Conservation (phyloP, 2,329 filamentous ascomycete genomes). For the Sphaerulina vaccinii region DNA sequence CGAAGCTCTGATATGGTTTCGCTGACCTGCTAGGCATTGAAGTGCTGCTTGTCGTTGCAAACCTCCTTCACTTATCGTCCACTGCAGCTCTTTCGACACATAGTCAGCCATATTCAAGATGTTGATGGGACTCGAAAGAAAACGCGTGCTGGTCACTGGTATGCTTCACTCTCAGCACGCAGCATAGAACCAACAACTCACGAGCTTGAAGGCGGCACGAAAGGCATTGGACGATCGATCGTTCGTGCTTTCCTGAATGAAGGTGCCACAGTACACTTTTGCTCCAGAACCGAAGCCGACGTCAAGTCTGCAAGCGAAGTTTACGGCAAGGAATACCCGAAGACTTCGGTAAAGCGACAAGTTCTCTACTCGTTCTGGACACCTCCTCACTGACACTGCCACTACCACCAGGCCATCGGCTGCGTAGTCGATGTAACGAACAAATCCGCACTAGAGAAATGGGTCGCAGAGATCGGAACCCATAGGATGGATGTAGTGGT, state of each 20-base stretch:
- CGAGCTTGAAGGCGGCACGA: conserved; percentile 32
- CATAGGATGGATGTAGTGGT: conserved; percentile 34
- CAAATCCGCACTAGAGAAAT: conserved; percentile 21
- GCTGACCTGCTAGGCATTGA: too few species aligned
- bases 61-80: not conserved
- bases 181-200: not conserved
- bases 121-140: conserved; percentile 39
- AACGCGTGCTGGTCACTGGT: conserved; percentile 40
- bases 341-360: conserved; percentile 7
- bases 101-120: conserved; percentile 21
- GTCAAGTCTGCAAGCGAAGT: conserved; percentile 22
- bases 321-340: conserved; percentile 23
- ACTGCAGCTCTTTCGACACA: not conserved
- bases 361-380: not conserved
- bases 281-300: conserved; percentile 30
- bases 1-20: not conserved
- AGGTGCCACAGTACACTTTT: conserved; percentile 37
- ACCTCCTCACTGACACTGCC: not conserved
- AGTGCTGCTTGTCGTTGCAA: too few species aligned
- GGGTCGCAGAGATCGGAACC: conserved; percentile 28
- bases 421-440: conserved; percentile 31
- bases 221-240: conserved; percentile 35
- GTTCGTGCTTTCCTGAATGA: conserved; percentile 32
- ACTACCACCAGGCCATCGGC: conserved; percentile 21
- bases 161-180: not conserved